A percentile compares a stretch with the other conserved stretches of the same genome.
phyloP scores from a whole-genome alignment of 192 early-diverging fungal genomes.

The Cladochytrium replicatum region DNA sequence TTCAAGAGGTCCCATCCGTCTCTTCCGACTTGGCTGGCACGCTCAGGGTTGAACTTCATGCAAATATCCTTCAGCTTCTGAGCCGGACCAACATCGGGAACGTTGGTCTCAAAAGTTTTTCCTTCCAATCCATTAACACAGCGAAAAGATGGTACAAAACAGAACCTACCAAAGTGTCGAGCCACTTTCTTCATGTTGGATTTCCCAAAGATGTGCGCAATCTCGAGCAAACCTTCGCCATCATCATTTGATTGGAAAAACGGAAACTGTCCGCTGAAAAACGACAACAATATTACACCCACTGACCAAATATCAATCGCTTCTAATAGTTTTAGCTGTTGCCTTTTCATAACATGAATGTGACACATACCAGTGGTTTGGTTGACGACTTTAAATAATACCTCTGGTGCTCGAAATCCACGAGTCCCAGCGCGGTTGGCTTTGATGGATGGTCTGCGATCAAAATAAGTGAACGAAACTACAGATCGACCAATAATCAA shows the following conservation, averaged over 20 bases:
- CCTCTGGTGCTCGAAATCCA: conserved; percentile 90
- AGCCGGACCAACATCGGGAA: neutral
- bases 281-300: conserved; percentile 73
- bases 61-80: conserved; percentile 18
- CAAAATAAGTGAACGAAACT: too few species aligned
- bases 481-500: neutral
- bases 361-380: conserved; percentile 62
- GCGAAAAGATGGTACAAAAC: neutral
- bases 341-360: neutral
- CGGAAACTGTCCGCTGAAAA: conserved; percentile 74
- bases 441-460: conserved; percentile 48
- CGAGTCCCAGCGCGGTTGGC: conserved; percentile 87
- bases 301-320: conserved; percentile 90
- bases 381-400: conserved; percentile 64
- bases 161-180: conserved; percentile 43
- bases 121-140: neutral
- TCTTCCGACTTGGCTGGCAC: conserved; percentile 28
- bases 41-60: conserved; percentile 25
- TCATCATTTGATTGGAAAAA: conserved; percentile 88
- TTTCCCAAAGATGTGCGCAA: conserved; percentile 68
- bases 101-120: neutral
- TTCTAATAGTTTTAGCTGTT: conserved; percentile 4
- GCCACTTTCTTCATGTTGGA: conserved; percentile 64
- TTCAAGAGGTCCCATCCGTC: conserved; percentile 54
- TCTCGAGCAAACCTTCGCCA: conserved; percentile 73